Conservation (phyloP, 768 basidiomycete genomes). For the Termitomyces sp. region DNA sequence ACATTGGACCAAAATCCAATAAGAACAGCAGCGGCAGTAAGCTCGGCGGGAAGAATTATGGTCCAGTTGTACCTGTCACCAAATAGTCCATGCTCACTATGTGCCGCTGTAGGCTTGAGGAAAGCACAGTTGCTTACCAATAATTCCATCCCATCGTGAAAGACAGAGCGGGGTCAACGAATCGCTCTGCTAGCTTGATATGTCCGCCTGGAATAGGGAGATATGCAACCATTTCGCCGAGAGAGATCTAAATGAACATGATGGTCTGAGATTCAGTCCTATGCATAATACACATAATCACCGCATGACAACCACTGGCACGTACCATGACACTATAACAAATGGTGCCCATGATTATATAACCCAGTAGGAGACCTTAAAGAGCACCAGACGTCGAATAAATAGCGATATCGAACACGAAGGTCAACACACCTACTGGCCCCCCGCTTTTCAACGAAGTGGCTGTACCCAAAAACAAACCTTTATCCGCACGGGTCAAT, state of each 20-base stretch:
- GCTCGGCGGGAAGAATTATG: constrained; percentile 66
- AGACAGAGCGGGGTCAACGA: constrained; percentile 73
- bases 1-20: constrained; percentile 66
- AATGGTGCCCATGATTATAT: constrained; percentile 47
- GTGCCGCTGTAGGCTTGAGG: no score
- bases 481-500: neutral
- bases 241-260: constrained; percentile 39
- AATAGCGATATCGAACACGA: neutral
- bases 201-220: constrained; percentile 77
- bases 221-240: constrained; percentile 73
- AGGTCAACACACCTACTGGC: constrained; percentile 44
- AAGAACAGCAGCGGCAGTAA: constrained; percentile 69
- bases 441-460: constrained; percentile 41
- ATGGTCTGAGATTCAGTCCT: neutral
- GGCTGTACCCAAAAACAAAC: constrained; percentile 57
- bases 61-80: constrained; percentile 50
- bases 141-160: constrained; percentile 51
- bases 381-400: neutral
- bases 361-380: constrained; percentile 67
- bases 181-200: constrained; percentile 75
- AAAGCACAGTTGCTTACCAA: constrained; percentile 33
- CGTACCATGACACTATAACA: constrained; percentile 68
- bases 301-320: neutral
- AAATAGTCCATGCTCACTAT: no score
- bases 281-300: neutral